Percentiles rank a stretch among this genome's conserved stretches.
Conservation (phyloP, 495 filamentous ascomycete genomes). For the Clohesyomyces aquaticus region DNA sequence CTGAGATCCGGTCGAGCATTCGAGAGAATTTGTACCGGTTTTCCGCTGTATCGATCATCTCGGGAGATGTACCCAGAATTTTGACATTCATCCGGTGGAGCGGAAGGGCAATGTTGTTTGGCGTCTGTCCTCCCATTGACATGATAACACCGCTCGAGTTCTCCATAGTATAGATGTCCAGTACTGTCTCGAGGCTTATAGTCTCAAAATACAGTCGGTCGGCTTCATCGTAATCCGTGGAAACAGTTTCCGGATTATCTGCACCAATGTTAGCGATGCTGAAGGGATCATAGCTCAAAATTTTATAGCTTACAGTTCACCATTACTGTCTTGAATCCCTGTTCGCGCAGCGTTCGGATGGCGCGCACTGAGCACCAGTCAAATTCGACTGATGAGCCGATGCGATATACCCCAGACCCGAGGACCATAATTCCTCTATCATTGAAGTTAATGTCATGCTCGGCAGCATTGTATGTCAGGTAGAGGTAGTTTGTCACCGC, state of each 20-base stretch:
- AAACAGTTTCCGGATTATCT: slow-evolving; percentile 91
- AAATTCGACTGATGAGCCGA: slow-evolving; percentile 97
- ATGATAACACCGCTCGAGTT: slow-evolving; percentile 87
- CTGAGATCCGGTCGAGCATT: slow-evolving; percentile 90
- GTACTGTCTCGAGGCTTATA: slow-evolving; percentile 89
- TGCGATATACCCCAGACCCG: slow-evolving; percentile 95
- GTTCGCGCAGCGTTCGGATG: slow-evolving; percentile 86
- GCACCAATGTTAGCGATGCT: too few species aligned
- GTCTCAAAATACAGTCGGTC: slow-evolving; percentile 97
- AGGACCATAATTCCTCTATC: slow-evolving; percentile 95
- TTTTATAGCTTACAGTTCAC: slow-evolving; percentile 89
- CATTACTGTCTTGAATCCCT: slow-evolving; percentile 95
- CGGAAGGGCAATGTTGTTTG: slow-evolving; percentile 95
- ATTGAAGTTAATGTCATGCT: slow-evolving; percentile 81
- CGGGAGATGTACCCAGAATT: slow-evolving; percentile 91
- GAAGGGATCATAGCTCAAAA: too few species aligned
- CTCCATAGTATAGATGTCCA: slow-evolving; percentile 95
- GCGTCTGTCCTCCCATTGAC: slow-evolving; percentile 97
- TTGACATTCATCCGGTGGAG: slow-evolving; percentile 87
- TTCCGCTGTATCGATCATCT: slow-evolving; percentile 98
- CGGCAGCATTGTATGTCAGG: slow-evolving; percentile 89
- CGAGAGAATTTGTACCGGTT: slow-evolving; percentile 99
- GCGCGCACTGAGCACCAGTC: slow-evolving; percentile 99
- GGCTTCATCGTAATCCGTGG: slow-evolving; percentile 95
- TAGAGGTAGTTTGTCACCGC: slow-evolving; percentile 98